Evolutionary conservation across 1,284 basidiomycete species (phyloP).

Genomic region (Puccinia hordei): DNA sequence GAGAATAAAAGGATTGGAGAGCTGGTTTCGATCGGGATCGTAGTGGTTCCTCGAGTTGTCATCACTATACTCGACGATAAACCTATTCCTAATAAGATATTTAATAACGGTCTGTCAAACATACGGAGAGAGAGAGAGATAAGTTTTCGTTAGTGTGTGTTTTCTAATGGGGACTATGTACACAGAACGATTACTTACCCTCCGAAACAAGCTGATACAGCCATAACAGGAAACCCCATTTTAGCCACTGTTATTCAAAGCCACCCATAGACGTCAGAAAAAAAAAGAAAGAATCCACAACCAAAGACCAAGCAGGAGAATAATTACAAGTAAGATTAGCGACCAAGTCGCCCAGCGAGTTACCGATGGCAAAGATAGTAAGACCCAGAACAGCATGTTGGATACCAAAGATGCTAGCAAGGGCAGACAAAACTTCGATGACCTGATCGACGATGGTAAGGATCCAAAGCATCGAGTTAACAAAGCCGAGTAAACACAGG

Average conservation of each 20-base stretch:
- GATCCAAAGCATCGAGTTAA: conserved; percentile 88
- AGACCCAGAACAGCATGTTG: conserved; percentile 96
- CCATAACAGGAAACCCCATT: conserved; percentile 54
- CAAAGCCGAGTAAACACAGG: conserved; percentile 81
- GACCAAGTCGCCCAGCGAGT: conserved; percentile 92
- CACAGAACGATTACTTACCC: conserved; percentile 52
- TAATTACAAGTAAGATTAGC: conserved; percentile 78
- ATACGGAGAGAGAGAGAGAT: too few relatives aligned
- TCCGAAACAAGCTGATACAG: conserved; percentile 59
- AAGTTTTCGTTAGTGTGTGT: too few relatives aligned
- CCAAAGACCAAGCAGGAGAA: too few relatives aligned
- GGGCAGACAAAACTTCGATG: conserved; percentile 62
- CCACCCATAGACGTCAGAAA: not conserved
- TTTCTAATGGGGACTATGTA: not conserved
- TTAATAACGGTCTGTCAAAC: not conserved
- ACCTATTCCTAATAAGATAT: conserved; percentile 10
- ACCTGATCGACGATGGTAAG: conserved; percentile 94
- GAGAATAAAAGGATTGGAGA: not conserved
- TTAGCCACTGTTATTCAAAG: conserved; percentile 4
- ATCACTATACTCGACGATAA: conserved; percentile 20
- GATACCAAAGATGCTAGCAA: conserved; percentile 64
- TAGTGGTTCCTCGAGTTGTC: conserved; percentile 12
- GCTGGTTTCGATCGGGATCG: not conserved
- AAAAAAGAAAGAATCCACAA: not conserved
- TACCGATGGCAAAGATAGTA: conserved; percentile 93